Conservation (phyloP, 495 filamentous ascomycete genomes). For the Annulohypoxylon bovei region DNA sequence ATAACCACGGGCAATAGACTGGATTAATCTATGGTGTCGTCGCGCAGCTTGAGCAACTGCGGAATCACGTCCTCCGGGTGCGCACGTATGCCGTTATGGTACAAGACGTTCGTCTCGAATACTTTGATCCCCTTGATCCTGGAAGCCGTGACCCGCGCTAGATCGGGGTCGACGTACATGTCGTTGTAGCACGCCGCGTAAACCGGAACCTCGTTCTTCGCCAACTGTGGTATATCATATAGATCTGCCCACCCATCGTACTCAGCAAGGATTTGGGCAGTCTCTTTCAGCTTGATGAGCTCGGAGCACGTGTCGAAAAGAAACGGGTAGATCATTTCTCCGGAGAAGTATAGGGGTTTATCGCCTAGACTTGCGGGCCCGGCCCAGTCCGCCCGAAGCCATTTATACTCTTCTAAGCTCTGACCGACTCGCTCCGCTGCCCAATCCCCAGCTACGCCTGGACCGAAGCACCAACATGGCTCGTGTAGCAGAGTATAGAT, state of each 20-base stretch:
- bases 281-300: conserved; percentile 68
- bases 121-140: conserved; percentile 82
- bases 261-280: conserved; percentile 75
- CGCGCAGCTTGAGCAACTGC: conserved; percentile 73
- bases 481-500: conserved; percentile 92
- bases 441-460: conserved; percentile 58
- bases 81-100: conserved; percentile 81
- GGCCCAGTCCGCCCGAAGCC: conserved; percentile 50
- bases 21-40: conserved; percentile 76
- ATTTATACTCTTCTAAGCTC: conserved; percentile 50
- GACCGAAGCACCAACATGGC: conserved; percentile 75
- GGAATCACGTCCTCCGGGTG: conserved; percentile 78
- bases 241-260: conserved; percentile 75
- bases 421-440: conserved; percentile 58
- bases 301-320: conserved; percentile 82
- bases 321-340: conserved; percentile 89
- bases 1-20: background rate
- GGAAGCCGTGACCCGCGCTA: conserved; percentile 75
- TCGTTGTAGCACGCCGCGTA: conserved; percentile 92
- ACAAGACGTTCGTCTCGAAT: conserved; percentile 85
- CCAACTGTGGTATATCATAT: conserved; percentile 77
- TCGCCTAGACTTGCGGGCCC: conserved; percentile 50
- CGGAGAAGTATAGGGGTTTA: conserved; percentile 80
- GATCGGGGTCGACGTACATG: conserved; percentile 90
- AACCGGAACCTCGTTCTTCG: conserved; percentile 84